Base-by-base conservation (phyloP, 331 rosid genomes). In the Pyracantha coccinea region DNA sequence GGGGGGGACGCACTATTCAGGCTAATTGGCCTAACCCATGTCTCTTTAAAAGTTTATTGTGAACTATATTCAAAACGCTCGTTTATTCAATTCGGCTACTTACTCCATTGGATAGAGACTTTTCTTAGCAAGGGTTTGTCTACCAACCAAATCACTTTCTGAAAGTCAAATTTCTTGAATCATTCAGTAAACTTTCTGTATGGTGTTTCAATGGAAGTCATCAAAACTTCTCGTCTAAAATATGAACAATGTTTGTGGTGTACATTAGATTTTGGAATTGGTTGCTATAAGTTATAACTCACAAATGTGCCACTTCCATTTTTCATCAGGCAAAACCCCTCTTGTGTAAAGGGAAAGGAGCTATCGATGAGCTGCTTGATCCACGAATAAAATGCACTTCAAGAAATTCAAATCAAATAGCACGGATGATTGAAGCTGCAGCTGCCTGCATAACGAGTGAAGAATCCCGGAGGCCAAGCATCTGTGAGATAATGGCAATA, bases 381-480 rank as follows among this genome's bases (percentile, higher is more conserved):
- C 96, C 99, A 55, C 84, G 68, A 69, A 79, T 92, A 53, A 79
- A 88, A 76, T 85, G 88, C 85, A 87, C 77, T 32, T 54, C 79
- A 50, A 86, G 74, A 78, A 83, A 69, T 82, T 88, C 97, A n/a
- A 83, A 87, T 79, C 95, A 94, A 79, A 87, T 94, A 38, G 89
- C 81, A 27, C 86, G 85, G 84, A 80, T 87, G 92, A 88, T 92
- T 2, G 97, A 92, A 79, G 97, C 99, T 54, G 92, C 96, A 2
- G 96, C 93, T 62, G 91, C 93, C 27, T 94, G 95, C 77, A 75
- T 90, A 55, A 88, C 93, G 2, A 85, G 82, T 27, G 99, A 94
- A 84, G 99, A 94, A 83, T 90, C 92, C 66, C 86, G 96, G 41
- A 83, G 99, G 73, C 99, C 99, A 0, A 75, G 86, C 83, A 94